Evolutionary conservation across 495 filamentous ascomycete genomes (phyloP).

Genomic region (Neurospora discreta): DNA sequence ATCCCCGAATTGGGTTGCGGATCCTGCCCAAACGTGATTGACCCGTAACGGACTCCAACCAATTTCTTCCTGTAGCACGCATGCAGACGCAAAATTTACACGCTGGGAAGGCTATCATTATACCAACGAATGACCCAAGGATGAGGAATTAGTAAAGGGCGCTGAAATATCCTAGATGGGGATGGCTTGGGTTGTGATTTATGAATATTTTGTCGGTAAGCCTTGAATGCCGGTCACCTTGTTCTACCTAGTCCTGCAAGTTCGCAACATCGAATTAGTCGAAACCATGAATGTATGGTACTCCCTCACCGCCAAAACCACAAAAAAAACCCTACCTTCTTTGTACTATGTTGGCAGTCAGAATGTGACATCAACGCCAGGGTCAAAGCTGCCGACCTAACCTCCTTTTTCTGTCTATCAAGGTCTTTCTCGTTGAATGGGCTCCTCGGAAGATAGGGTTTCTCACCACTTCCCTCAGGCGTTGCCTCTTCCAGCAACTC

Average conservation of each 20-base stretch:
- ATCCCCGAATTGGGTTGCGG: background rate
- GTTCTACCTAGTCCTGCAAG: background rate
- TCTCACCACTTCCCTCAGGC: background rate
- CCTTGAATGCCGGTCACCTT: background rate
- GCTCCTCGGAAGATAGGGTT: background rate
- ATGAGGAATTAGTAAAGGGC: background rate
- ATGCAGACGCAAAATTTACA: background rate
- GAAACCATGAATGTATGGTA: background rate
- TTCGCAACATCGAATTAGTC: background rate
- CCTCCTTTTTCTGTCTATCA: background rate
- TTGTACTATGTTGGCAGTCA: background rate
- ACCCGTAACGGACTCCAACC: background rate
- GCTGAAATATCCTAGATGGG: background rate
- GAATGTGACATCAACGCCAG: background rate
- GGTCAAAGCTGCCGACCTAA: background rate
- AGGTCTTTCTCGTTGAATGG: background rate
- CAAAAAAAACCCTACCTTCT: background rate
- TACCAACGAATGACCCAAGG: background rate
- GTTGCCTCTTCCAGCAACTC: background rate
- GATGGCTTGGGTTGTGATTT: background rate
- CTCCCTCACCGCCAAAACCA: background rate
- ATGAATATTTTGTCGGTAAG: background rate
- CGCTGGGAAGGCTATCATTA: background rate
- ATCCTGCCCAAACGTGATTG: background rate
- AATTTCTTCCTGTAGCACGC: background rate